These are phyloP conservation scores for Mucor irregularis DNA, from an alignment of 371 early-diverging fungal genomes.

Conservation along the genomic window DNA sequence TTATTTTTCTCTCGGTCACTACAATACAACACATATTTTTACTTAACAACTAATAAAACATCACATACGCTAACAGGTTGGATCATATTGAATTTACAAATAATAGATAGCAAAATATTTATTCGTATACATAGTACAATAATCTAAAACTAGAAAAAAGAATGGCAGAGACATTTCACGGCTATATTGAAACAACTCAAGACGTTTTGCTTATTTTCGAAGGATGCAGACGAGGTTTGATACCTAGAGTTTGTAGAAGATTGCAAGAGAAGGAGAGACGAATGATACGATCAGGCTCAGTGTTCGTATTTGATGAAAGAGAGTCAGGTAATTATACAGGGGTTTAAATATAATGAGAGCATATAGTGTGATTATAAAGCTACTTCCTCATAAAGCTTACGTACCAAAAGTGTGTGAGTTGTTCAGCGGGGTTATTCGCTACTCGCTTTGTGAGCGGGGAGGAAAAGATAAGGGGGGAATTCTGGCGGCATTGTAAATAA, in stretches of 20 bases:
- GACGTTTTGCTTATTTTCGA: slow-evolving; percentile 79
- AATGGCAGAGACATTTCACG: slow-evolving; percentile 65
- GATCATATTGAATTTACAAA: neutral
- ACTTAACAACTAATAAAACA: neutral
- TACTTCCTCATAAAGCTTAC: neutral
- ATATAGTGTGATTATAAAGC: no score
- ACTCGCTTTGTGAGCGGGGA: no score
- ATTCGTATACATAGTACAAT: no score
- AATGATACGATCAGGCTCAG: slow-evolving; percentile 68
- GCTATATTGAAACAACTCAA: slow-evolving; percentile 69
- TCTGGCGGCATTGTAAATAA: neutral
- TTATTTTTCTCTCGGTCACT: slow-evolving; percentile 9
- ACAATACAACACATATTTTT: neutral
- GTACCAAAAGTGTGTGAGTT: no score
- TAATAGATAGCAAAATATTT: no score
- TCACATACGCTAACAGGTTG: neutral
- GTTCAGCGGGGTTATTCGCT: no score
- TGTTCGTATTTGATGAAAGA: slow-evolving; percentile 77
- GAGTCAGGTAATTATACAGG: slow-evolving; percentile 60
- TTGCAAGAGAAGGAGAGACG: slow-evolving; percentile 71
- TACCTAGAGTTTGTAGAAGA: slow-evolving; percentile 67
- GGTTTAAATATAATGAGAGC: slow-evolving; percentile 1
- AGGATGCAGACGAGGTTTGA: slow-evolving; percentile 66
- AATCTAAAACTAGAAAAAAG: neutral
- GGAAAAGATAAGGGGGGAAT: neutral